Evolutionary conservation across 371 early-diverging fungal genomes (phyloP).

Genomic region (Batkoa obscura): DNA sequence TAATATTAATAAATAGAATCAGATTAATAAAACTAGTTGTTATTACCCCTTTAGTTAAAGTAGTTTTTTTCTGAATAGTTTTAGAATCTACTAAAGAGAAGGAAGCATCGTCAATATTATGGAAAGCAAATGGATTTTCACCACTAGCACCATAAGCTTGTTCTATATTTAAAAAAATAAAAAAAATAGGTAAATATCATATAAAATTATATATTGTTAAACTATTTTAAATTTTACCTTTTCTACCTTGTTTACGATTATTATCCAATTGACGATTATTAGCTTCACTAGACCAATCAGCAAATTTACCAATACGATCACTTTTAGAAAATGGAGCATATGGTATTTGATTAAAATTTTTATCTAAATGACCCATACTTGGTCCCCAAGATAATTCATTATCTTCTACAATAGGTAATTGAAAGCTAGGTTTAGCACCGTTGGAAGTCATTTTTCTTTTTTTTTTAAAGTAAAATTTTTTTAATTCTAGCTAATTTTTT

Average conservation of each 20-base stretch:
- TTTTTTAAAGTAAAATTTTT: not conserved
- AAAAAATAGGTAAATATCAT: not conserved
- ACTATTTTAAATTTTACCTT: not conserved
- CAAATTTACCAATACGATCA: constrained; percentile 82
- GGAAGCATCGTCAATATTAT: constrained; percentile 81
- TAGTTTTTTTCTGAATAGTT: constrained; percentile 40
- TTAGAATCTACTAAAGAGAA: constrained; percentile 92
- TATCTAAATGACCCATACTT: constrained; percentile 21
- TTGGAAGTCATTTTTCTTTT: not conserved
- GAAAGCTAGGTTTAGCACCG: constrained; percentile 18
- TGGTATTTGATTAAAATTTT: constrained; percentile 67
- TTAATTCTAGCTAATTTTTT: not conserved
- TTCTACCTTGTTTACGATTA: not conserved
- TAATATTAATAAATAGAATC: not conserved
- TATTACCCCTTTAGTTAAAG: constrained; percentile 11
- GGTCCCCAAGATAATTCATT: constrained; percentile 67
- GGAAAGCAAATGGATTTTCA: constrained; percentile 70
- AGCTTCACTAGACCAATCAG: constrained; percentile 71
- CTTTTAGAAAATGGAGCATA: constrained; percentile 90
- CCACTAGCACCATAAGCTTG: constrained; percentile 77
- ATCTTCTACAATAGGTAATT: constrained; percentile 46
- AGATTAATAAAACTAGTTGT: too few species aligned
- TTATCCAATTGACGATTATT: constrained; percentile 11
- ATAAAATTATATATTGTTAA: not conserved
- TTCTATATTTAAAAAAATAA: constrained; percentile 10